phyloP scores from a whole-genome alignment of 2,329 filamentous ascomycete species.

The Tolypocladium ovalisporum region DNA sequence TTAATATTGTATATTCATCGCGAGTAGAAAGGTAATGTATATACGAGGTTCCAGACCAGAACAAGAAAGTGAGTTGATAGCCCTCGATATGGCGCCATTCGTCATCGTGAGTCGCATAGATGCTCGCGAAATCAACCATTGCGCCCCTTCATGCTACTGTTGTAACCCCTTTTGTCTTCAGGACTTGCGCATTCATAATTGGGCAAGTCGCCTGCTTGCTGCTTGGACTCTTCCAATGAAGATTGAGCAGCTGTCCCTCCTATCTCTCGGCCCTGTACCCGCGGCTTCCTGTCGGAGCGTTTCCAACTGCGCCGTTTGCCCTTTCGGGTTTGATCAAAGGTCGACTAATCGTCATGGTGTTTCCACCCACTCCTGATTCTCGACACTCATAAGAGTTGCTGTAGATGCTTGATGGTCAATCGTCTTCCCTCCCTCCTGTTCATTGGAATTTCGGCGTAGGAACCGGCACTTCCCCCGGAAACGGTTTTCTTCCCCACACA shows the following conservation, averaged over 20 bases:
- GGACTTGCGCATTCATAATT: no score
- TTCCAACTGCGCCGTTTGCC: not conserved
- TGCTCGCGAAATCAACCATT: not conserved
- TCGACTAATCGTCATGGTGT: not conserved
- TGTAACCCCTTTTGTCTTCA: not conserved
- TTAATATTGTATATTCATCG: no score
- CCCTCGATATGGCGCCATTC: no score
- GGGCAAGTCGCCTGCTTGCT: no score
- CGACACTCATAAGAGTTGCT: not conserved
- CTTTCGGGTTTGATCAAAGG: not conserved
- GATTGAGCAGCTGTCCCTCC: not conserved
- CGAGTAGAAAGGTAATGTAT: no score
- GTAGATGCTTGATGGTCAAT: no score
- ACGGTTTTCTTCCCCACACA: conserved; percentile 40
- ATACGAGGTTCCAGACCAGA: no score
- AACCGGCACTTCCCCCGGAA: conserved; percentile 16
- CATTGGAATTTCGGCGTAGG: not conserved
- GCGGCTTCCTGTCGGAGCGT: not conserved
- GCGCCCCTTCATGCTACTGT: not conserved
- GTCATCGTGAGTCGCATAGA: no score
- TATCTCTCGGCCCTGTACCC: not conserved
- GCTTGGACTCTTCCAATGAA: not conserved
- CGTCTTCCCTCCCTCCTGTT: not conserved
- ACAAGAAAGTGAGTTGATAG: not conserved
- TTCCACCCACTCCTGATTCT: not conserved